These are phyloP conservation scores for Neoboletus magnificus DNA, from an alignment of 768 basidiomycete genomes.

Conservation along the genomic window DNA sequence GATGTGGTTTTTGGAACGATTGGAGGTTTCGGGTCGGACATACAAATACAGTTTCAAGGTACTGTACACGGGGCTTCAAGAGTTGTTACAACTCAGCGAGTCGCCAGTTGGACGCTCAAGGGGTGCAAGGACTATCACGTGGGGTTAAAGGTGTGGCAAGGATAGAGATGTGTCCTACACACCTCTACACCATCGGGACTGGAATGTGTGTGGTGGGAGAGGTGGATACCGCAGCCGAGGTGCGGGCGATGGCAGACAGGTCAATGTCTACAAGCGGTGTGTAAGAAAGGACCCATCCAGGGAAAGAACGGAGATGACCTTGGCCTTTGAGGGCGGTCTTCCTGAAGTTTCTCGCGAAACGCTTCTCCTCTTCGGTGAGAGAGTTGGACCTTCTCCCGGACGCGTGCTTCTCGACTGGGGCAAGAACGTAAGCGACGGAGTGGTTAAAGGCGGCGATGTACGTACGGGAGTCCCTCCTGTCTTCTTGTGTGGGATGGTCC, in stretches of 20 bases:
- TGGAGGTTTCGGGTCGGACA: background rate
- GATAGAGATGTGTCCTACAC: background rate
- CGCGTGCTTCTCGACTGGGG: slow-evolving; percentile 25
- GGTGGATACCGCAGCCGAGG: slow-evolving; percentile 65
- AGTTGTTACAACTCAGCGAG: background rate
- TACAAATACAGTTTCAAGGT: slow-evolving; percentile 21
- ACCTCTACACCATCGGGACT: slow-evolving; percentile 21
- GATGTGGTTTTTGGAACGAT: background rate
- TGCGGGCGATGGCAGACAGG: slow-evolving; percentile 78
- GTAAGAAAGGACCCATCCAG: background rate
- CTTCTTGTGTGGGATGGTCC: slow-evolving; percentile 38
- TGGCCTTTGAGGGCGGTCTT: slow-evolving; percentile 67
- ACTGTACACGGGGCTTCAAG: slow-evolving; percentile 7
- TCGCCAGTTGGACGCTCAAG: background rate
- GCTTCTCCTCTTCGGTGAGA: slow-evolving; percentile 61
- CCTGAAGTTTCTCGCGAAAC: slow-evolving; percentile 63
- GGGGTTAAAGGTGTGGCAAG: background rate
- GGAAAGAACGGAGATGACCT: slow-evolving; percentile 31
- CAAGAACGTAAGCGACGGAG: slow-evolving; percentile 4
- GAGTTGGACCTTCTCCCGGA: slow-evolving; percentile 40
- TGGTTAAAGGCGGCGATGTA: background rate
- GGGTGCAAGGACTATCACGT: background rate
- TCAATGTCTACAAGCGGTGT: slow-evolving; percentile 40
- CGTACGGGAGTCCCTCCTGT: slow-evolving; percentile 22
- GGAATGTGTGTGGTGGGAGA: slow-evolving; percentile 38